Conservation (phyloP, 1,139 yeast species). For the Groenewaldozyma auringiensis region DNA sequence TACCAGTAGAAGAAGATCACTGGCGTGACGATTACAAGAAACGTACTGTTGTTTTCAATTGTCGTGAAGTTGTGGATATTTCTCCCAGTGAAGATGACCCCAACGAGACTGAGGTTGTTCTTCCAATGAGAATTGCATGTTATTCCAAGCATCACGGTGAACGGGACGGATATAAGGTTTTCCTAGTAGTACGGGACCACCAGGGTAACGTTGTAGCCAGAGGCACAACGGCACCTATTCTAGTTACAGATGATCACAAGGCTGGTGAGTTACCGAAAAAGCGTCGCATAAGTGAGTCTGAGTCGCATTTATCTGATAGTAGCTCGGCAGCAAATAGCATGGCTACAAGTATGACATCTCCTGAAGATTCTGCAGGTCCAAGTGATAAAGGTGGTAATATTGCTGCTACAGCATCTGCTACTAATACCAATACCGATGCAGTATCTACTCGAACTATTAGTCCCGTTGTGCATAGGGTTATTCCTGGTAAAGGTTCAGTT, state of each 20-base stretch:
- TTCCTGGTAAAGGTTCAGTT: conserved; percentile 88
- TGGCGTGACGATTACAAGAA: conserved; percentile 68
- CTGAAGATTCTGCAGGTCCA: neutral
- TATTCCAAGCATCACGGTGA: conserved; percentile 91
- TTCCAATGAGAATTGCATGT: conserved; percentile 83
- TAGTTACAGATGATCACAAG: conserved; percentile 89
- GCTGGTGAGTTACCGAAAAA: conserved; percentile 21
- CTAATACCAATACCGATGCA: neutral
- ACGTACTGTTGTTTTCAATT: conserved; percentile 79
- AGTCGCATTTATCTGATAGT: conserved; percentile 4
- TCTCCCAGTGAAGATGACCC: conserved; percentile 48
- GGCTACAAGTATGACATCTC: conserved; percentile 5
- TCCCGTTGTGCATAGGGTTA: conserved; percentile 69
- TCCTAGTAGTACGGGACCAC: conserved; percentile 57
- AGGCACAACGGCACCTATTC: conserved; percentile 61
- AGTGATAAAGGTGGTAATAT: neutral
- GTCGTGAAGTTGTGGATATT: conserved; percentile 73
- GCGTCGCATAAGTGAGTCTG: conserved; percentile 1
- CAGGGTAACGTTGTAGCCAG: conserved; percentile 60
- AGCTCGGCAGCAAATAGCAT: conserved; percentile 7
- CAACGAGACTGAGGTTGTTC: conserved; percentile 34
- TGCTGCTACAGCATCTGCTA: neutral
- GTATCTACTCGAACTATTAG: conserved; percentile 5
- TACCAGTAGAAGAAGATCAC: conserved; percentile 56
- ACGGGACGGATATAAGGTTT: conserved; percentile 60